Base-by-base conservation (phyloP, 306 rosid genomes). In the Lagenaria siceraria region DNA sequence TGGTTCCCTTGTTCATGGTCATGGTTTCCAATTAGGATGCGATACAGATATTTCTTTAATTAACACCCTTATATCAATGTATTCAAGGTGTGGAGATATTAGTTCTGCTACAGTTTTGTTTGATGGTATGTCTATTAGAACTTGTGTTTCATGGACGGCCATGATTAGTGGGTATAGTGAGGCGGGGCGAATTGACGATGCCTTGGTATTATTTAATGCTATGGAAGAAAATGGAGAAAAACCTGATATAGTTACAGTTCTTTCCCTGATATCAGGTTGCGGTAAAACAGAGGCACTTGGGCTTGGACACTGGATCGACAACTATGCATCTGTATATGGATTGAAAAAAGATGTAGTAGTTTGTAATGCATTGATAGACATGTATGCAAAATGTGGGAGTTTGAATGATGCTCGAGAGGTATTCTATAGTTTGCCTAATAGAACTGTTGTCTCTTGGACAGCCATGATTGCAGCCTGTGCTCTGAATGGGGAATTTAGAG, bases 331-430 rank as follows among this genome's bases (percentile, higher is more conserved):
- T 48, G 72, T 83, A 55, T 76, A 79, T 33, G 92, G 90, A 17
- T 80, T 89, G 62, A 80, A 87, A 78, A 79, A 82, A 62, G 79
- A 81, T 78, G 77, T 80, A 29, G 80, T 91, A n/a, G 84, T 91
- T 43, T 85, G 84, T 83, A 91, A 91, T 54, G 90, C 96, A 22
- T 83, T 91, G 29, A 89, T 91, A 24, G 96, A 89, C 81, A 89
- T 91, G 93, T 86, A 91, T 69, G 93, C 85, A 24, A 91, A 91
- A 80, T 91, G 92, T 82, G 97, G 97, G 69, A 78, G 86, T 72
- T 69, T 87, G 55, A 65, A 63, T 11, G 64, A 74, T 70, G 93
- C 93, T 79, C 76, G 76, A 38, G 85, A 78, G 70, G 82, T 89
- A 58, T 91, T 91, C 58, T 29, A 61, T 55, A 35, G 48, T 55